Evolutionary conservation across 2,329 filamentous ascomycete species (phyloP), one percentile per base, ranked within the genome.

Genomic region (Cladophialophora yegresii): DNA sequence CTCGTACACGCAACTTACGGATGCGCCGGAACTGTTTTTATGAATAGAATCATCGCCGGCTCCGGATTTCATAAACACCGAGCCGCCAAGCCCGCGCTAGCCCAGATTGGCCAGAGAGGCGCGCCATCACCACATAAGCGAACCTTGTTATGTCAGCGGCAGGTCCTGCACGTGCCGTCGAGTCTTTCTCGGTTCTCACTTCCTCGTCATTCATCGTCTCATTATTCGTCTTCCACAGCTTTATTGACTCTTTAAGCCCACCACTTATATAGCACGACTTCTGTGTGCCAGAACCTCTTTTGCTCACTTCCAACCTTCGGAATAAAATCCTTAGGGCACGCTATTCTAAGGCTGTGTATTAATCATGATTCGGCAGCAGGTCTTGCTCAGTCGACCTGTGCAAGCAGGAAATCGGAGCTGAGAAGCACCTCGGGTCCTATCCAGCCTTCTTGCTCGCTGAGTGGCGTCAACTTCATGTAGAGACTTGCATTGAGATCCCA

Each of bases 1-100:
- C 43, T 23, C 23, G 45, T 13, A 22, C 16, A 26, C 22, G 10
- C 51, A 54, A 32, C 16, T 28, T 16, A 54, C 51, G 51, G 51
- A 54, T 54, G 51, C 51, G 51, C 28, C 51, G 51, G 51, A 16
- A 54, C 28, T 54, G 51, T 22, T 54, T 54, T 54, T 54, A 54
- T 54, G 51, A 54, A 54, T 54, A 54, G 51, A 28, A 54, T 20
- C 51, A 32, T 20, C 22, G 28, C 23, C 26, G 51, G 26, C n/a
- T 30, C 26, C 51, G 51, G 51, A 30, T 33, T 54, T 12, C 28
- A 30, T 26, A 30, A 30, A 28, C 23, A 20, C 51, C 51, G 51
- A 51, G 26, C 47, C 22, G 20, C 47, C 47, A 51, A 6, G 26
- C 22, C 26, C 26, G 47, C 20, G 47, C 22, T 26, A 50, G 47